Evolutionary conservation across 148 eudicot species (phyloP).

Genomic region (Agrostemma githago): DNA sequence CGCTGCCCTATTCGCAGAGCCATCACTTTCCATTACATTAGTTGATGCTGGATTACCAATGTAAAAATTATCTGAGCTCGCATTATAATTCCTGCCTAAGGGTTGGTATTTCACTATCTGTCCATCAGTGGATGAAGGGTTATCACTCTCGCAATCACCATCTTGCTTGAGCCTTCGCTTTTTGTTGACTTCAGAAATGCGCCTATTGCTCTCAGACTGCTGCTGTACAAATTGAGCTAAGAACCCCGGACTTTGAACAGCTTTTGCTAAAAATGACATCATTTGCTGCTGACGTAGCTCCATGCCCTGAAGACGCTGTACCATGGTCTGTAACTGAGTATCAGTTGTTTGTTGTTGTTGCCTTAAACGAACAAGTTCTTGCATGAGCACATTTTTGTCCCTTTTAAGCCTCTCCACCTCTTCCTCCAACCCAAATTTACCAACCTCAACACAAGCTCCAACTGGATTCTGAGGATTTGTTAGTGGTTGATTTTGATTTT

Average conservation of each 20-base stretch:
- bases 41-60: slow-evolving; percentile 36
- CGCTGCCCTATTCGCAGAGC: slow-evolving; percentile 26
- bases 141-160: slow-evolving; percentile 26
- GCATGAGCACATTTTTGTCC: slow-evolving; percentile 71
- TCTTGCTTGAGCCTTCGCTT: slow-evolving; percentile 58
- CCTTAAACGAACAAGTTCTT: slow-evolving; percentile 58
- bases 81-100: slow-evolving; percentile 27
- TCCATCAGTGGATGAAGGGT: slow-evolving; percentile 34
- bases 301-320: slow-evolving; percentile 61
- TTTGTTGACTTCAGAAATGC: slow-evolving; percentile 51
- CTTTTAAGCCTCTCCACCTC: slow-evolving; percentile 70
- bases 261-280: slow-evolving; percentile 73
- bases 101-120: slow-evolving; percentile 66
- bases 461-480: slow-evolving; percentile 39
- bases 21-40: slow-evolving; percentile 22
- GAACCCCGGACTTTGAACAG: slow-evolving; percentile 62
- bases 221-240: slow-evolving; percentile 67
- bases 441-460: slow-evolving; percentile 63
- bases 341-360: slow-evolving; percentile 71
- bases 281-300: slow-evolving; percentile 69
- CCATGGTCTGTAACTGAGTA: slow-evolving; percentile 49
- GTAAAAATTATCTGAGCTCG: slow-evolving; percentile 23
- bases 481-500: slow-evolving; percentile 40
- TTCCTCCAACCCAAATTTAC: slow-evolving; percentile 66
- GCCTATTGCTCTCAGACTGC: slow-evolving; percentile 48